Base-by-base conservation (phyloP, 1,284 basidiomycete species). In the Fistulinella cinereoalba region DNA sequence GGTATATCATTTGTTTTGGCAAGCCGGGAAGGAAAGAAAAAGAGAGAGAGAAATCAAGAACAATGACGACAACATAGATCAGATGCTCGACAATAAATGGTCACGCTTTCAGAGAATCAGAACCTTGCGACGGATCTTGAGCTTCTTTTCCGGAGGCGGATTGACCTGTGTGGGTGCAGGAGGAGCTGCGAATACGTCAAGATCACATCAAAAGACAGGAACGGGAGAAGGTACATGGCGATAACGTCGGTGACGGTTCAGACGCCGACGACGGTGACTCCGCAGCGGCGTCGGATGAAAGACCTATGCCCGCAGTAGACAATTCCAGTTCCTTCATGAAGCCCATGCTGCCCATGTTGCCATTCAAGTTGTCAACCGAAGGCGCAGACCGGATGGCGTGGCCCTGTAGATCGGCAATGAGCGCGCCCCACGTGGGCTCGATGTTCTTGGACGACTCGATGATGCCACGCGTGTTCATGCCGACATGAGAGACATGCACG, bases 401-500 rank as follows among this genome's bases (percentile, higher is more conserved):
- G 22, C 74, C 76, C 32, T 77, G 75, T 9, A 89, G 69, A 66
- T 86, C 81, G 44, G 80, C 72, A 21, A 88, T 70, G 47, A 89
- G 68, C 39, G 75, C 70, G 50, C 78, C 80, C 90, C 90, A 95
- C 34, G 79, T 79, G 5, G 83, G 81, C 58, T 92, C 88, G 25
- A 93, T 79, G 55, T 84, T 85, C 50, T 79, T 77, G 16, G 82
- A 83, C 11, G 81, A 79, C 69, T 92, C 90, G 42, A 90, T 81
- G 42, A 65, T 64, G 3, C 81, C 81, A 41, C 83, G 76, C 24
- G 75, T 70, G 56, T 84, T 81, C 57, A 89, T 80, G 10, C 92
- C 92, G 69, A 96, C 86, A 66, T 96, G 93, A 6, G 86, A 83
- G 38, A 94, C 79, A 61, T 95, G 93, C 56, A 85, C 79, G 72